A percentile compares a stretch with the other conserved stretches of the same genome.
These are phyloP conservation scores for Hypoxylon sp. DNA, from an alignment of 2,329 filamentous ascomycete genomes.

Conservation along the genomic window DNA sequence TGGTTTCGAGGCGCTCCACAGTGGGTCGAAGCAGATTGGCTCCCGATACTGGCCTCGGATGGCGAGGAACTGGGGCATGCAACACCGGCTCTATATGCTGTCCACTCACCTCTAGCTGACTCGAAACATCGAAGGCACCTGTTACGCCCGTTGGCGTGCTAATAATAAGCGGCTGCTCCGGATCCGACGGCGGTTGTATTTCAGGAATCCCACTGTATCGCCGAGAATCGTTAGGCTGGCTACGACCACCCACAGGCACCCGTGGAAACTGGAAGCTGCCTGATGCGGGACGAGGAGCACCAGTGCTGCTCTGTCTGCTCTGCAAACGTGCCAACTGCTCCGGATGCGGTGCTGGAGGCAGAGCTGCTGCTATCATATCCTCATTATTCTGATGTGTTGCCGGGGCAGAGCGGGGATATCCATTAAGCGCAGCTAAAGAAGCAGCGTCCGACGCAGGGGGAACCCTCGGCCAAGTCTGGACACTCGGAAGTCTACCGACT, in stretches of 20 bases:
- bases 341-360: slow-evolving; percentile 56
- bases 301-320: slow-evolving; percentile 54
- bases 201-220: slow-evolving; percentile 45
- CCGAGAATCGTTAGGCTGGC: slow-evolving; percentile 40
- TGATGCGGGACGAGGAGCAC: slow-evolving; percentile 58
- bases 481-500: slow-evolving; percentile 50
- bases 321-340: slow-evolving; percentile 57
- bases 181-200: slow-evolving; percentile 46
- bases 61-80: slow-evolving; percentile 65
- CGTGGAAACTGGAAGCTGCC: slow-evolving; percentile 59
- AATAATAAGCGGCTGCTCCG: slow-evolving; percentile 70
- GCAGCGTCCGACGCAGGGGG: slow-evolving; percentile 45
- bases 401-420: slow-evolving; percentile 59
- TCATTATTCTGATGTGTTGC: slow-evolving; percentile 50
- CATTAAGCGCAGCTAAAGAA: slow-evolving; percentile 45
- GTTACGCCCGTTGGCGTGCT: slow-evolving; percentile 69
- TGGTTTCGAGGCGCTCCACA: slow-evolving; percentile 67
- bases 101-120: slow-evolving; percentile 50
- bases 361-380: slow-evolving; percentile 52
- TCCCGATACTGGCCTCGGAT: slow-evolving; percentile 58
- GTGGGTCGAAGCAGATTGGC: slow-evolving; percentile 58
- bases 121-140: slow-evolving; percentile 64
- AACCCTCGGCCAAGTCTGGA: slow-evolving; percentile 62
- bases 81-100: slow-evolving; percentile 59
- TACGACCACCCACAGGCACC: slow-evolving; percentile 55